phyloP scores from a whole-genome alignment of 441 rosid species.

The Gossypium gossypioides region DNA sequence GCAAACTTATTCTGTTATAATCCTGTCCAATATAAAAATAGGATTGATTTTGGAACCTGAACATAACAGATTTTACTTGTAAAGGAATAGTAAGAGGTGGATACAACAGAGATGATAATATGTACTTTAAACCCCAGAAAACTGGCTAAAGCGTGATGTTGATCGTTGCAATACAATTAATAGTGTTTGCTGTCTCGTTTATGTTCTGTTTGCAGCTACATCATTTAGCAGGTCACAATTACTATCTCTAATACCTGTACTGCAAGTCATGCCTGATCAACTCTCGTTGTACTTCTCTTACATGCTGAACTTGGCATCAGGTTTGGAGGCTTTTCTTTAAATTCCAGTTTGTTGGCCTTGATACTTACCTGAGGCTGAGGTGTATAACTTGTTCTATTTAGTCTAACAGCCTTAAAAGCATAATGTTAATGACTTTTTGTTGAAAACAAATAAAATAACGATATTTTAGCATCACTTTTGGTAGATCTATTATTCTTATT shows the following conservation, averaged over 20 bases:
- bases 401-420: background rate
- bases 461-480: background rate
- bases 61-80: background rate
- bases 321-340: slow-evolving; percentile 26
- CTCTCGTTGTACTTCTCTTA: slow-evolving; percentile 31
- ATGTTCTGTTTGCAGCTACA: slow-evolving; percentile 42
- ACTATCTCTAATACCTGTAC: slow-evolving; percentile 44
- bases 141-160: background rate
- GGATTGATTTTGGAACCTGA: background rate
- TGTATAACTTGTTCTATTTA: background rate
- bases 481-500: background rate
- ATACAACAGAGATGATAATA: background rate
- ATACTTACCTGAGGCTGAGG: background rate
- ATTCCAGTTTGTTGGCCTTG: background rate
- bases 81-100: background rate
- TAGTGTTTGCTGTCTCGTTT: background rate
- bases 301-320: slow-evolving; percentile 45
- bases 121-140: background rate
- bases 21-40: background rate
- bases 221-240: slow-evolving; percentile 53
- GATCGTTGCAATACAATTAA: background rate
- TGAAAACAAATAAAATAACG: background rate
- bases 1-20: background rate
- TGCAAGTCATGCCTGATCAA: slow-evolving; percentile 45
- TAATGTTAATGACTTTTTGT: background rate